These are phyloP conservation scores for Patellaria atrata DNA, from an alignment of 495 filamentous ascomycete species.

Conservation along the genomic window DNA sequence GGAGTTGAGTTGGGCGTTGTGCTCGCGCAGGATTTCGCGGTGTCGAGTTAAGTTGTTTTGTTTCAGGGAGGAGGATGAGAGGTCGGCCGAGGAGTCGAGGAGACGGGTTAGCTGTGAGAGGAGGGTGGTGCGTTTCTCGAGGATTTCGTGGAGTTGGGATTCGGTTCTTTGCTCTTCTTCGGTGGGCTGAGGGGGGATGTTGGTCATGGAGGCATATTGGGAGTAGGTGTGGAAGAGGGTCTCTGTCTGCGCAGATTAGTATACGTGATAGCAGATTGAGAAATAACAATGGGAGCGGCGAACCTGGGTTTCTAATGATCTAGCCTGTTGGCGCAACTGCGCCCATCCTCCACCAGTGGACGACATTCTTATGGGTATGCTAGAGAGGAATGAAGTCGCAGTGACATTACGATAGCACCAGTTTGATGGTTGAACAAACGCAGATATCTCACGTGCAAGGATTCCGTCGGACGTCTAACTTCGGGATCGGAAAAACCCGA, in stretches of 20 bases:
- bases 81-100: constrained; percentile 84
- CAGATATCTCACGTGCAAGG: no score
- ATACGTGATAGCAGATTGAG: constrained; percentile 4
- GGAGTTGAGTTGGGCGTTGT: constrained; percentile 67
- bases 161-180: constrained; percentile 75
- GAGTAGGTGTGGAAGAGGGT: constrained; percentile 88
- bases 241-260: constrained; percentile 53
- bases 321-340: constrained; percentile 85
- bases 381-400: no score
- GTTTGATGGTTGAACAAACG: no score
- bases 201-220: constrained; percentile 71
- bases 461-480: no score
- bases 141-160: constrained; percentile 65
- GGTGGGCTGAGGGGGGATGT: constrained; percentile 66
- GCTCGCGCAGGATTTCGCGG: constrained; percentile 75
- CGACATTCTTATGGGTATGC: no score
- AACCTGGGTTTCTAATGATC: constrained; percentile 85
- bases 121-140: constrained; percentile 45
- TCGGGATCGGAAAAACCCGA: no score
- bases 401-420: constrained; percentile 12
- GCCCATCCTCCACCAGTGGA: constrained; percentile 80
- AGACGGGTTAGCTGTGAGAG: constrained; percentile 74
- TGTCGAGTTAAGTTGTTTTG: constrained; percentile 88
- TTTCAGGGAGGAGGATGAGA: constrained; percentile 80
- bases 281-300: background rate